Evolutionary conservation across 495 filamentous ascomycete genomes (phyloP), one percentile per base, ranked within the genome.

Genomic region (Cercophora newfieldiana): DNA sequence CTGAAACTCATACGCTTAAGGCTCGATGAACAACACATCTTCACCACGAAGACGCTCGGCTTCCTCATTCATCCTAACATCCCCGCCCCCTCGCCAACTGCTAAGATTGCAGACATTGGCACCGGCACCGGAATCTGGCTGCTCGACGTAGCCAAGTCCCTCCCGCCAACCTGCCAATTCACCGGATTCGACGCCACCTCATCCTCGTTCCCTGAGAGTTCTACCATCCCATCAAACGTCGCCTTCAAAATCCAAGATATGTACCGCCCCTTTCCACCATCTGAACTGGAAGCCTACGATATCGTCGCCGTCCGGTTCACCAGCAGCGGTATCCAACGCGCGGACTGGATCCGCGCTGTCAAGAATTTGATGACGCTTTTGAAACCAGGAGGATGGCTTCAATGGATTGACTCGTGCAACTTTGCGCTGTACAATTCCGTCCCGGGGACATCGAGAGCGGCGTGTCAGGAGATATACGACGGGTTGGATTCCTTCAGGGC

Each of bases 151-250:
- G 70, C 75, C 61, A 72, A 71, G 59, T 49, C n/a, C 18, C 64
- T 74, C 0, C 75, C 75, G 0, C 25, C 69, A 19, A 71, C 75
- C 2, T 70, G 69, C 37, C 66, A 71, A 6, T 66, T 80, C 28
- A 69, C 70, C 30, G 80, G 80, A 65, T 81, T 75, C 64, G 80
- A 82, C 68, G 66, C 77, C 58, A 72, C 75, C 3, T 28, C 71
- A 3, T 61, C 74, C n/a, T 59, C 71, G 6, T 81, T 81, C 58
- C 77, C 72, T 25, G 66, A 0, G 61, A 68, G 10, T 69, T 51
- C 10, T 64, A 71, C 18, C n/a, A n/a, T n/a, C n/a, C 78, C 78
- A 0, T 7, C 65, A 7, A 78, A 78, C 50, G 68, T 81, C 3
- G 53, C 70, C 0, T 65, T 82, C 48, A 61, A 68, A 30, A 33